Evolutionary conservation across 257 asterid genomes (phyloP), one percentile per base, ranked within the genome.

Genomic region (Verbena officinalis): DNA sequence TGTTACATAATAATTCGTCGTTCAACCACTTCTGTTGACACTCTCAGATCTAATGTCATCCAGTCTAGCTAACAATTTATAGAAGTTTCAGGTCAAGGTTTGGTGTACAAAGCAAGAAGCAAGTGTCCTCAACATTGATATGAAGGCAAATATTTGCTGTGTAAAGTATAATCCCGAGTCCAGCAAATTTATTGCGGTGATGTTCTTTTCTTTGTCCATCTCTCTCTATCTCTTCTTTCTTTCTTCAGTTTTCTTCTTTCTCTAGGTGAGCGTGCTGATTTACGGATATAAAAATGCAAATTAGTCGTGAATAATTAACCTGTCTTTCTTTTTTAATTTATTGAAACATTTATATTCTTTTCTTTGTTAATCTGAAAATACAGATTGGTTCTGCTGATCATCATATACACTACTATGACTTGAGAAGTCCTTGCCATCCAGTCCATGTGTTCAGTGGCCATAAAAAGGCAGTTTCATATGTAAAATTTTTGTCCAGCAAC

Each of bases 341-440:
- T 9, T 15, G 13, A 12, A 42, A 42, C 16, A 3, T 33, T 33
- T 16, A 31, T 23, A 23, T n/a, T n/a, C 5, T 53, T 22, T 56
- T 64, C 15, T 27, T 27, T 24, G 20, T 23, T 24, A 59, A 23
- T 54, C 50, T 16, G 44, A 55, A 11, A 30, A 24, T 30, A 74
- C 83, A 89, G 97, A 91, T 89, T 64, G 97, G 97, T 53, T 89
- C 97, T 30, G 97, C 97, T 0, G 95, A 89, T 75, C 94, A 86
- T 71, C 81, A 81, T 63, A 74, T 86, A 57, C 91, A 86, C 70
- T 89, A 89, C 73, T 89, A 83, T 23, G 97, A 89, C 79, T 77
- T 89, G 55, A 79, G 97, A 75, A 86, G 81, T 51, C 65, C 70
- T 36, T 73, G 77, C 72, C 93, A 83, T 55, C 95, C 95, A 34